phyloP scores from a whole-genome alignment of 768 basidiomycete genomes.

The Lactarius vividus region DNA sequence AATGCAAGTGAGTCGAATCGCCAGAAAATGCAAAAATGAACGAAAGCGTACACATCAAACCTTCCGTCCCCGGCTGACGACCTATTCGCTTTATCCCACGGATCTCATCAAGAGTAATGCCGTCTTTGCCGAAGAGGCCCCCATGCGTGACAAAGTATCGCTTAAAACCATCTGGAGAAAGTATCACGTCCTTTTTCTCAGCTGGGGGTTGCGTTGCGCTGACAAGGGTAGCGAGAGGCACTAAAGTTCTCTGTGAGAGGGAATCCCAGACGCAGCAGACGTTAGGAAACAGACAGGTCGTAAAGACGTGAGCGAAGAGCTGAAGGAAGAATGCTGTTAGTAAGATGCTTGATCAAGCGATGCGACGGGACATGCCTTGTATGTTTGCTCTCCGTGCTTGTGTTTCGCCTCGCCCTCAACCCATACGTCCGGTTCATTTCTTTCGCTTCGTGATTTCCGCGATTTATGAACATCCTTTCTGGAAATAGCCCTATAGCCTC shows the following conservation, averaged over 20 bases:
- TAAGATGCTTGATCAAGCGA: not conserved
- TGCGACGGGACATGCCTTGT: slow-evolving; percentile 55
- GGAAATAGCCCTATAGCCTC: slow-evolving; percentile 81
- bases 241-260: slow-evolving; percentile 39
- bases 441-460: slow-evolving; percentile 95
- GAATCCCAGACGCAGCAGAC: not conserved
- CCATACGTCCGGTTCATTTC: slow-evolving; percentile 97
- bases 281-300: slow-evolving; percentile 50
- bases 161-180: slow-evolving; percentile 79
- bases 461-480: slow-evolving; percentile 84
- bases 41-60: slow-evolving; percentile 84
- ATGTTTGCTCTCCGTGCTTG: slow-evolving; percentile 94
- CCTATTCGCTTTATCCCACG: slow-evolving; percentile 84
- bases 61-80: slow-evolving; percentile 89
- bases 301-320: slow-evolving; percentile 94
- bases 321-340: slow-evolving; percentile 32
- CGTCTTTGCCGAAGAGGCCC: slow-evolving; percentile 93
- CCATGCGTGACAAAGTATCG: slow-evolving; percentile 96
- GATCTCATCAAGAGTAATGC: slow-evolving; percentile 91
- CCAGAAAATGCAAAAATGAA: not conserved
- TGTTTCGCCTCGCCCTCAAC: slow-evolving; percentile 94
- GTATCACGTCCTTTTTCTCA: slow-evolving; percentile 50
- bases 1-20: slow-evolving; percentile 20
- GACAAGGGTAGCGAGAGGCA: slow-evolving; percentile 87
- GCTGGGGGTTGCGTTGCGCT: slow-evolving; percentile 62